Base-by-base conservation (phyloP, 208 protist genomes). In the Trichomonas vaginalis region DNA sequence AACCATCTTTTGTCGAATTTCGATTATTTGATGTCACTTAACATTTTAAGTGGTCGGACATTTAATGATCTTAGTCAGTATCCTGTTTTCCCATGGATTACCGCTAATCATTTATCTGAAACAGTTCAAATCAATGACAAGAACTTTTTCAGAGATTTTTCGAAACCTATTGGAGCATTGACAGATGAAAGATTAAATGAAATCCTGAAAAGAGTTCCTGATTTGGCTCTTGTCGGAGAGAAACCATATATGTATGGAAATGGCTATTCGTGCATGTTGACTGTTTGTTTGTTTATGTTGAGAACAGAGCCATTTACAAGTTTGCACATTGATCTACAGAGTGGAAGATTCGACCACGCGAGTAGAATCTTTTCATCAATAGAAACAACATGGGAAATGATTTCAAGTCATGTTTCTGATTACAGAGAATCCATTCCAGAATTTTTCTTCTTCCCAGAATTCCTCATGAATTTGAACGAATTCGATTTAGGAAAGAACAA, bases 381-480 rank as follows among this genome's bases (percentile, higher is more conserved):
- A n/a, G 21, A 2, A 48, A 3, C 4, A 2, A 35, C 82, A 39
- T 90, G 8, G 4, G 32, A 46, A 90, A 23, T 35, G 42, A 14
- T 48, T n/a, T 27, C 10, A 23, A 48, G 0, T n/a, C 35, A 48
- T 3, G 4, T 48, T 0, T n/a, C 46, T 48, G 82, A 90, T 90
- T 90, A 90, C 21, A 9, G 82, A 10, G 96, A 97, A 80, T 96
- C 97, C 9, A 97, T 97, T 17, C 97, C 97, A 32, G 97, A 98
- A 95, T 97, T 97, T 48, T 98, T 96, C 92, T 97, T 97, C 96
- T 95, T 97, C n/a, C 96, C 97, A 0, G 96, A 97, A 32, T 96
- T 97, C 49, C 95, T 98, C 0, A 14, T 96, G 6, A 97, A 97
- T 87, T n/a, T 39, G 40, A 96, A 97, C 96, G 14, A 83, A 32